Base-by-base conservation (phyloP, 805 yeast genomes). In the Pichia scutulata region DNA sequence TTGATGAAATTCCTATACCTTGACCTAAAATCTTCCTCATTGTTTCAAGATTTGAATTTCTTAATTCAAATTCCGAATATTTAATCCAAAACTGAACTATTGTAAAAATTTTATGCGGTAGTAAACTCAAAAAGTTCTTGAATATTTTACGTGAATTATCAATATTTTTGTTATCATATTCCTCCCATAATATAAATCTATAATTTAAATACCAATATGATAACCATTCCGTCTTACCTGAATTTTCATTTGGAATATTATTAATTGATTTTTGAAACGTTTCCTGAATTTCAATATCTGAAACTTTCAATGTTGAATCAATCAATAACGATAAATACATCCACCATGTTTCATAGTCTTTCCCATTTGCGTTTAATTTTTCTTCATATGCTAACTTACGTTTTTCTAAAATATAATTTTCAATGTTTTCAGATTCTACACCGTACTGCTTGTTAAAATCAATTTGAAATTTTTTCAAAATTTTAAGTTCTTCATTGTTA, bases 281-380 rank as follows among this genome's bases (percentile, higher is more conserved):
- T 2, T 69, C 68, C 22, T 70, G 55, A 16, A 66, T 53, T 1
- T 59, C 67, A 0, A 58, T 67, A 0, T 66, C 60, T 21, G 58
- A 60, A 22, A 60, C 52, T 13, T 46, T 44, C 1, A 51, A 13
- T 12, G 59, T 19, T 5, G 55, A 55, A 23, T 74, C 71, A 47
- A 75, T 75, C 13, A 81, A 57, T 23, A 87, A 60, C 13, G 76
- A 71, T 2, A 88, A 52, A 58, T 82, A 82, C 0, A 77, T 62
- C 92, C 96, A 89, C 97, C 98, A 90, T 0, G 81, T 68, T 58
- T 86, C 93, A 63, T 80, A 82, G 66, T 87, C 86, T 0, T 50
- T 40, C 0, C 88, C 82, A 47, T 77, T 70, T 12, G 60, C 56
- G 7, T 60, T 52, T 14, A 86, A 57, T 21, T 67, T 70, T 3